Evolutionary conservation across 768 basidiomycete genomes (phyloP), one percentile per base, ranked within the genome.

Genomic region (Boletus sensibilis): DNA sequence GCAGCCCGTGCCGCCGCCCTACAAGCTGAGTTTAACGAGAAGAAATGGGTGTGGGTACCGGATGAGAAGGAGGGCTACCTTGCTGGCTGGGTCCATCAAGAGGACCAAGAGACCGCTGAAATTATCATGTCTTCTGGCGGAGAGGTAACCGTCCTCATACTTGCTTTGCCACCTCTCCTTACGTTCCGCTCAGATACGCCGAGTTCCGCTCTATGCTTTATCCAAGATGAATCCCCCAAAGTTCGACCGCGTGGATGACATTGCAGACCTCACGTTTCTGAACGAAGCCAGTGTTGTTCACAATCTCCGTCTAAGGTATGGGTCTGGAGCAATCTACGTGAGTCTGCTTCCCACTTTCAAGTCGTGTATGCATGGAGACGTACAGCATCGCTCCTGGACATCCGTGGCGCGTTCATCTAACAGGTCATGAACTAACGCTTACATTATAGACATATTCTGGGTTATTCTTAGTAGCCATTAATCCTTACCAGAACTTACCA

Each of bases 231-330:
- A 98, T 67, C 95, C 95, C 25, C 95, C 95, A 43, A 97, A 98
- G 74, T 99, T 98, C 71, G 95, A 98, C 76, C 84, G 93, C 33
- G 95, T 95, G 5, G 93, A 94, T 62, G 97, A 99, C 71, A 98
- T 98, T 61, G 97, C 97, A 40, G 95, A 98, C 75, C 80, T 99
- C 59, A 98, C 97, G 0, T 97, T 94, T 76, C 78, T 98, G 56
- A 98, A 98, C 71, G 97, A 99, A 79, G 95, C 97, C 12, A 94
- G 92, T 64, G 97, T 99, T 42, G 95, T 98, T n/a, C 93, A 98
- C 70, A 98, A 98, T 75, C 84, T 98, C 29, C 84, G 94, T 56
- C 76, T 92, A 64, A 82, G 97, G 72, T 98, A 94, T 73, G 90
- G 89, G 49, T 90, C 90, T 43, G 93, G 90, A 38, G 86, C 90